Conservation (phyloP, 2,329 filamentous ascomycete genomes). For the Didymellaceae sp. region DNA sequence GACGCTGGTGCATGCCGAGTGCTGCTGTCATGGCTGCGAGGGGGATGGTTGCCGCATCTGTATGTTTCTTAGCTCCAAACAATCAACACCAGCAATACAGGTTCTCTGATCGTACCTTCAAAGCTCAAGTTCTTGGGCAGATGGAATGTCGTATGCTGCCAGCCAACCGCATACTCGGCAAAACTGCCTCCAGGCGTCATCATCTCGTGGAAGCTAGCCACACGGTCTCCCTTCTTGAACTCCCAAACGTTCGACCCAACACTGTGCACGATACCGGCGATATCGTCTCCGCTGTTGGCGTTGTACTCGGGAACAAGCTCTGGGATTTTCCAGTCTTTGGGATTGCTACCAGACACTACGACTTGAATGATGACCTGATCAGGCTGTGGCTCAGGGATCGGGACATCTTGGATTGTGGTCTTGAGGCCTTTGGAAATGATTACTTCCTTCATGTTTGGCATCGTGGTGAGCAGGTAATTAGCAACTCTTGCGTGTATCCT, state of each 20-base stretch:
- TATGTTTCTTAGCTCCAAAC: background rate
- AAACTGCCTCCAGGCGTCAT: slow-evolving; percentile 59
- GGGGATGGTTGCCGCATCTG: slow-evolving; percentile 54
- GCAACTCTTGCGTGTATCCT: background rate
- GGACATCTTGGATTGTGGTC: slow-evolving; percentile 48
- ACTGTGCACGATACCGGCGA: slow-evolving; percentile 61
- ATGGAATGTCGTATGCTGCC: slow-evolving; percentile 63
- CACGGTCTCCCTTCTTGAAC: slow-evolving; percentile 64
- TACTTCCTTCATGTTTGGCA: slow-evolving; percentile 51
- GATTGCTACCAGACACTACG: slow-evolving; percentile 49
- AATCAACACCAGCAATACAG: background rate
- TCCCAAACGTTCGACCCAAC: slow-evolving; percentile 63
- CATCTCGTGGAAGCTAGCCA: slow-evolving; percentile 65
- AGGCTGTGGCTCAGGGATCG: slow-evolving; percentile 40
- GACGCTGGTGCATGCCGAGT: slow-evolving; percentile 52
- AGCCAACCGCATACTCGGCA: slow-evolving; percentile 67
- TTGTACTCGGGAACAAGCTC: slow-evolving; percentile 24
- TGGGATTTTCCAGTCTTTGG: slow-evolving; percentile 57
- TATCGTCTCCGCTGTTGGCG: slow-evolving; percentile 61
- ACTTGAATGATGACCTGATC: slow-evolving; percentile 50
- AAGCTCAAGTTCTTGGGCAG: slow-evolving; percentile 58
- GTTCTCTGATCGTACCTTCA: slow-evolving; percentile 51
- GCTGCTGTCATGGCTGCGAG: slow-evolving; percentile 56
- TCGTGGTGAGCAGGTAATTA: background rate
- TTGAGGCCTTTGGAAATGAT: slow-evolving; percentile 40